Conservation (phyloP, 2,329 filamentous ascomycete species). For the Aspergillus candidus region DNA sequence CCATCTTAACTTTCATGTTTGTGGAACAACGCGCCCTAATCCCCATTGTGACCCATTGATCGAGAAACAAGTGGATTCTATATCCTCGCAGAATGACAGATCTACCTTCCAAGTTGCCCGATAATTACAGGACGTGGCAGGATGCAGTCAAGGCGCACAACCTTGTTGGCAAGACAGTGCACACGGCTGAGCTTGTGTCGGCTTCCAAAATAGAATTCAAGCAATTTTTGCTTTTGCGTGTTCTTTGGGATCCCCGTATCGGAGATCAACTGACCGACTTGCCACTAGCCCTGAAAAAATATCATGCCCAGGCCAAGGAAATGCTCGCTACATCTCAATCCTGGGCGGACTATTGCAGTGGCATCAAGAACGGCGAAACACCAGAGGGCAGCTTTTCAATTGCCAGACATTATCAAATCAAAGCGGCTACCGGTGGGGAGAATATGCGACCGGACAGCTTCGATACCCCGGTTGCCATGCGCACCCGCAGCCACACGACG, state of each 20-base stretch:
- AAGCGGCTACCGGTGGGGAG: conserved; percentile 1
- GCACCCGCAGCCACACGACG: conserved; percentile 1
- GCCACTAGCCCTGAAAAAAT: not conserved
- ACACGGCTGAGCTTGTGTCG: conserved; percentile 4
- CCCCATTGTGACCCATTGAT: no score
- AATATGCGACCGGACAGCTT: not conserved
- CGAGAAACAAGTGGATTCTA: no score
- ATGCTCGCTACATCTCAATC: not conserved
- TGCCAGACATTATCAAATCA: conserved; percentile 5
- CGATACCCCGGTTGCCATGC: conserved; percentile 6
- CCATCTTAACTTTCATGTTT: no score
- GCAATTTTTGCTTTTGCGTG: conserved; percentile 6
- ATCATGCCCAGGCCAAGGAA: not conserved
- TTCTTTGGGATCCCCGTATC: conserved; percentile 1
- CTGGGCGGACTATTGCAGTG: conserved; percentile 1
- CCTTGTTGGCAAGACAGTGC: conserved; percentile 3
- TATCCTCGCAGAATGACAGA: not conserved
- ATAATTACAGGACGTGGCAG: not conserved
- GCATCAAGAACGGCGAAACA: not conserved
- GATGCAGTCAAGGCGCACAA: not conserved
- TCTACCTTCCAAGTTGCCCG: not conserved
- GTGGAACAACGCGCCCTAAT: no score
- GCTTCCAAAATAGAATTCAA: conserved; percentile 1
- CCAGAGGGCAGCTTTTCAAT: conserved; percentile 3
- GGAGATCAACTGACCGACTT: not conserved